These are phyloP conservation scores for Skeletonema tropicum DNA, from an alignment of 108 stramenopile genomes.

Conservation along the genomic window DNA sequence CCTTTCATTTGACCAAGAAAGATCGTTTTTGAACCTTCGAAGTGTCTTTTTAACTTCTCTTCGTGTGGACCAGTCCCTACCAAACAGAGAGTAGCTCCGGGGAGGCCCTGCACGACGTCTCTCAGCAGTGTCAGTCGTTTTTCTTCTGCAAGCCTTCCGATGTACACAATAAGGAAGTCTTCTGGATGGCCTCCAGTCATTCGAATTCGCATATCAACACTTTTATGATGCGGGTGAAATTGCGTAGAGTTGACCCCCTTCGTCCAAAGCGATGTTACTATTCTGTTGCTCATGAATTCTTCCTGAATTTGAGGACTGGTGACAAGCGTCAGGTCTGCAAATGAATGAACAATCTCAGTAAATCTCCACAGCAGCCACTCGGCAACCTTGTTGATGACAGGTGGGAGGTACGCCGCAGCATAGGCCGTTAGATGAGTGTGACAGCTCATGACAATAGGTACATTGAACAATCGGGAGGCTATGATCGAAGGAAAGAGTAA, in stretches of 20 bases:
- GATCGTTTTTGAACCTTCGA: slow-evolving; percentile 80
- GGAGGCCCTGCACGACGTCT: slow-evolving; percentile 46
- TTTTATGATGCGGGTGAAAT: slow-evolving; percentile 54
- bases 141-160: slow-evolving; percentile 64
- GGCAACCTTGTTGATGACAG: slow-evolving; percentile 26
- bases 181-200: slow-evolving; percentile 52
- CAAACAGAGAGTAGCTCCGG: slow-evolving; percentile 56
- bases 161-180: slow-evolving; percentile 59
- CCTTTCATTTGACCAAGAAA: slow-evolving; percentile 78
- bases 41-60: slow-evolving; percentile 58
- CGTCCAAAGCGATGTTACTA: slow-evolving; percentile 54
- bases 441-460: slow-evolving; percentile 60
- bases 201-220: slow-evolving; percentile 32
- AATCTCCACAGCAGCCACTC: slow-evolving; percentile 55
- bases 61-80: slow-evolving; percentile 83
- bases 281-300: slow-evolving; percentile 56
- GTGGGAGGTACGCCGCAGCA: slow-evolving; percentile 55
- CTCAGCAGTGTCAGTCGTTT: slow-evolving; percentile 39
- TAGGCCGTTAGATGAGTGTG: slow-evolving; percentile 88
- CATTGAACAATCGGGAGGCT: slow-evolving; percentile 29
- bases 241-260: slow-evolving; percentile 45
- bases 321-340: slow-evolving; percentile 80
- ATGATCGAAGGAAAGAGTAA: slow-evolving; percentile 60
- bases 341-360: slow-evolving; percentile 52
- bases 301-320: slow-evolving; percentile 79